A percentile compares a stretch with the other conserved stretches of the same genome.
phyloP scores from a whole-genome alignment of 257 asterid species.

The Paulownia fortunei region DNA sequence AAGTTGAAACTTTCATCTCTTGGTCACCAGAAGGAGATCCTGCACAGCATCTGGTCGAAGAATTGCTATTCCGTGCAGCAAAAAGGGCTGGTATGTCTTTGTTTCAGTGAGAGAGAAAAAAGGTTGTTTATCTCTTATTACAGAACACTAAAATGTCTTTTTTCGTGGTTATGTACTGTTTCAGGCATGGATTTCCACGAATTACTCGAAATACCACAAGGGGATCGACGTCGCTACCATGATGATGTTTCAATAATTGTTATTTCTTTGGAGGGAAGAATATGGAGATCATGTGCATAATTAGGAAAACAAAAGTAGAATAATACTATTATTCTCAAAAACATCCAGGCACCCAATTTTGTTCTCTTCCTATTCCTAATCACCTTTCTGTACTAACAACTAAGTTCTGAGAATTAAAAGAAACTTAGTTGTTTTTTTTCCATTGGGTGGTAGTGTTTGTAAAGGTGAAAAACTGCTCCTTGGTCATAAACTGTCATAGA shows the following conservation, averaged over 20 bases:
- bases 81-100: slow-evolving; percentile 73
- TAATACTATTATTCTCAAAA: slow-evolving; percentile 29
- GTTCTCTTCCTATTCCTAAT: slow-evolving; percentile 40
- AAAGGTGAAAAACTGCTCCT: slow-evolving; percentile 41
- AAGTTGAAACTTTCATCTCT: slow-evolving; percentile 80
- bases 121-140: not conserved
- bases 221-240: slow-evolving; percentile 93
- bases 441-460: slow-evolving; percentile 37
- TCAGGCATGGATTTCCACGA: slow-evolving; percentile 95
- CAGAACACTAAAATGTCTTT: not conserved
- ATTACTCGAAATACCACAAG: slow-evolving; percentile 93
- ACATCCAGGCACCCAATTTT: slow-evolving; percentile 46
- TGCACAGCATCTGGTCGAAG: slow-evolving; percentile 94
- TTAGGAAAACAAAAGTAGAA: slow-evolving; percentile 34
- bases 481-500: slow-evolving; percentile 38
- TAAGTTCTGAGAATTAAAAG: slow-evolving; percentile 46
- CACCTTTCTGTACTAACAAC: slow-evolving; percentile 41
- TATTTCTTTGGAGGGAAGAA: slow-evolving; percentile 95
- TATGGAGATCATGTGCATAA: slow-evolving; percentile 94
- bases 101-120: not conserved
- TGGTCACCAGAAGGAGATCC: slow-evolving; percentile 99
- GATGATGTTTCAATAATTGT: slow-evolving; percentile 97
- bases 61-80: slow-evolving; percentile 89
- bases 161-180: slow-evolving; percentile 15
- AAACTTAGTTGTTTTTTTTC: slow-evolving; percentile 44